Evolutionary conservation across 1,139 yeast genomes (phyloP).

Genomic region (Nakaseomyces sp.): DNA sequence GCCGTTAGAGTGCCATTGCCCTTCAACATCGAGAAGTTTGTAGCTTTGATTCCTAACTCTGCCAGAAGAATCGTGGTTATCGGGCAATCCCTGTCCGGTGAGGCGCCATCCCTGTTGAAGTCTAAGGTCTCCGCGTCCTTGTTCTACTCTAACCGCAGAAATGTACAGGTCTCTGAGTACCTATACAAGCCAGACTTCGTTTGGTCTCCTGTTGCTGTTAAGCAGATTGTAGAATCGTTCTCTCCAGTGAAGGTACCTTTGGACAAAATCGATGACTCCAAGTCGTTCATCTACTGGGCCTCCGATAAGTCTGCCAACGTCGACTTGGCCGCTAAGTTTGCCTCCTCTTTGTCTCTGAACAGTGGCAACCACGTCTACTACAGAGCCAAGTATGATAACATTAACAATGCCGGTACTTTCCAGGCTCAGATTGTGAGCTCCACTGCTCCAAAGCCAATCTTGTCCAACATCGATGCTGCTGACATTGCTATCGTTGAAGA

Average conservation of each 20-base stretch:
- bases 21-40: constrained; percentile 55
- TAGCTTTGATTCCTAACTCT: constrained; percentile 48
- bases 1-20: constrained; percentile 74
- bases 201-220: constrained; percentile 51
- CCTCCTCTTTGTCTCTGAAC: constrained; percentile 65
- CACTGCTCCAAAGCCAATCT: constrained; percentile 22
- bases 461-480: constrained; percentile 44
- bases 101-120: constrained; percentile 41
- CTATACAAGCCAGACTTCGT: constrained; percentile 43
- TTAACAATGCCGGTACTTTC: constrained; percentile 64
- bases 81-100: constrained; percentile 41
- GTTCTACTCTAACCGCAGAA: constrained; percentile 41
- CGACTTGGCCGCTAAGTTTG: constrained; percentile 55
- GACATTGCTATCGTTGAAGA: constrained; percentile 60
- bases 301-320: constrained; percentile 50
- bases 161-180: constrained; percentile 42
- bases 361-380: constrained; percentile 45
- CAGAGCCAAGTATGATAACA: constrained; percentile 64
- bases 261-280: background rate
- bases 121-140: constrained; percentile 69
- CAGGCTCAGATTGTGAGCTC: constrained; percentile 61
- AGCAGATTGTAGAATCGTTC: constrained; percentile 35
- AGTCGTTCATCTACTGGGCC: constrained; percentile 56
- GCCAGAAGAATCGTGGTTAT: constrained; percentile 57
- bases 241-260: constrained; percentile 8